These are phyloP conservation scores for Beauveria scarabaeidicola DNA, from an alignment of 2,329 filamentous ascomycete genomes.

Conservation along the genomic window DNA sequence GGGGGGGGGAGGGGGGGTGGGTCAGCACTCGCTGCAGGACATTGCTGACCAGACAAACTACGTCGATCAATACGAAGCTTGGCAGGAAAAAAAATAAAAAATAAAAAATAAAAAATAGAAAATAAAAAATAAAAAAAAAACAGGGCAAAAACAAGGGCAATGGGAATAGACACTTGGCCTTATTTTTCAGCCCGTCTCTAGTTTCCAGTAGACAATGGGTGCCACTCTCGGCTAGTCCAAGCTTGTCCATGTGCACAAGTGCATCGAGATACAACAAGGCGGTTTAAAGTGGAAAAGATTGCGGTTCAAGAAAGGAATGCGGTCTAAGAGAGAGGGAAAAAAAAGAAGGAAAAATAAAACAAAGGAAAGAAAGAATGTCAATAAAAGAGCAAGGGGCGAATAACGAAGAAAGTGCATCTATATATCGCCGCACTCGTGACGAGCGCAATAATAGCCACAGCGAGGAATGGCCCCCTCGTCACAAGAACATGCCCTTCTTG, in stretches of 20 bases:
- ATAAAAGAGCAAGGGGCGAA: neutral
- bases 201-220: too few species aligned
- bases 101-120: neutral
- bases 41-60: neutral
- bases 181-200: too few species aligned
- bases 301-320: neutral
- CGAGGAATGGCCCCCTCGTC: too few species aligned
- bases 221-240: neutral
- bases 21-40: neutral
- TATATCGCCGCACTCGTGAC: too few species aligned
- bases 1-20: too few species aligned
- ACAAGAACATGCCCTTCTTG: neutral
- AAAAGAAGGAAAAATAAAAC: neutral
- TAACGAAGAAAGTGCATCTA: too few species aligned
- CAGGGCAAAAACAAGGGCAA: neutral
- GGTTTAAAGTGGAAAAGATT: neutral
- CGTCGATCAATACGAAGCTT: neutral
- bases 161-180: too few species aligned
- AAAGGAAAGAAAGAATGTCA: neutral
- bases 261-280: neutral
- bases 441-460: too few species aligned
- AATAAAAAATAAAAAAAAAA: neutral
- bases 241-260: conserved; percentile 4
- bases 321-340: neutral
- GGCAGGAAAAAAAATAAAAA: neutral